phyloP scores from a whole-genome alignment of 2,329 filamentous ascomycete genomes.

The Pestalotiopsis sp. region DNA sequence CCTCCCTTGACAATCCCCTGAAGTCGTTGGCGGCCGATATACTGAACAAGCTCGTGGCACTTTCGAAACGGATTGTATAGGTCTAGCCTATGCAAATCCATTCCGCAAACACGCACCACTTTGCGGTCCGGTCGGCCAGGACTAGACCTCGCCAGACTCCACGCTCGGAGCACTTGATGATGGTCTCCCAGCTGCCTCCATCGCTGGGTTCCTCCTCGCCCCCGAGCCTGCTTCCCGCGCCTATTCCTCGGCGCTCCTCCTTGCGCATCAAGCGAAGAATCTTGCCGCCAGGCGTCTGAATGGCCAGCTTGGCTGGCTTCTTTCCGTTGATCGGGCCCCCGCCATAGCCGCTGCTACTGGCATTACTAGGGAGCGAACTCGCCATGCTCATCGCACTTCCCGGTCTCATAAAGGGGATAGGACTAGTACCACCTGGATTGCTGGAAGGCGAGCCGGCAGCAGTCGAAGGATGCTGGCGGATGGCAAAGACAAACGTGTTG shows the following conservation, averaged over 20 bases:
- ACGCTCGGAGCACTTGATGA: conserved; percentile 84
- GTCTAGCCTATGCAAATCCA: conserved; percentile 60
- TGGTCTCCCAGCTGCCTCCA: conserved; percentile 82
- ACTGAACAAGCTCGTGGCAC: background rate
- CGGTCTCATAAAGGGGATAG: conserved; percentile 62
- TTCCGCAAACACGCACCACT: conserved; percentile 92
- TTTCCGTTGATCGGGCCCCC: conserved; percentile 48
- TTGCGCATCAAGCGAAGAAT: conserved; percentile 86
- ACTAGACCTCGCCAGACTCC: conserved; percentile 82
- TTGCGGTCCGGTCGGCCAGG: conserved; percentile 76
- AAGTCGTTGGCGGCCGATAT: conserved; percentile 15
- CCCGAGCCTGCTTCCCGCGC: conserved; percentile 36
- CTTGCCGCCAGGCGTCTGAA: conserved; percentile 92
- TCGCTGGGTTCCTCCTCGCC: conserved; percentile 62
- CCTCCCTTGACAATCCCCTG: background rate
- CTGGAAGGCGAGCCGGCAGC: conserved; percentile 39
- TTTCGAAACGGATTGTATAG: background rate
- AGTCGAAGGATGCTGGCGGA: conserved; percentile 82
- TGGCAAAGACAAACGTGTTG: conserved; percentile 96
- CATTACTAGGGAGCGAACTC: conserved; percentile 57
- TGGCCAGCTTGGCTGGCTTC: conserved; percentile 93
- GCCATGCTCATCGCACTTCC: conserved; percentile 66
- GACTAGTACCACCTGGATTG: conserved; percentile 50
- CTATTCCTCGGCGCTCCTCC: conserved; percentile 62
- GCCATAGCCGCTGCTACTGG: conserved; percentile 43